Evolutionary conservation across 345 rosid genomes (phyloP).

Genomic region (Erysimum cheiranthoides): DNA sequence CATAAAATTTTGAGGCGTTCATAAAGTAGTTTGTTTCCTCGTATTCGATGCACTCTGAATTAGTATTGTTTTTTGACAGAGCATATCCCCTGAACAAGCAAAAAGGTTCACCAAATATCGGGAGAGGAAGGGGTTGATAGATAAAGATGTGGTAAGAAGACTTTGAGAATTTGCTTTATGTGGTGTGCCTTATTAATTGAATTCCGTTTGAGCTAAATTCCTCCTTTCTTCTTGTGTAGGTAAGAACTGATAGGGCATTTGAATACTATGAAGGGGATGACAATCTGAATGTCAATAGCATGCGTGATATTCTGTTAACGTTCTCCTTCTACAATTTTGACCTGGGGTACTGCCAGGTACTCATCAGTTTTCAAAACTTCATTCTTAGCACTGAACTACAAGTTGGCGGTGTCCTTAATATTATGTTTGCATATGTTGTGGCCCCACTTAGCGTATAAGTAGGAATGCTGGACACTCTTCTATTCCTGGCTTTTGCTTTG

Average conservation of each 20-base stretch:
- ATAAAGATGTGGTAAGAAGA: slow-evolving; percentile 91
- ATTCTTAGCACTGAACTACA: slow-evolving; percentile 9
- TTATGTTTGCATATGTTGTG: slow-evolving; percentile 11
- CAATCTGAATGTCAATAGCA: slow-evolving; percentile 76
- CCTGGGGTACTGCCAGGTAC: slow-evolving; percentile 99
- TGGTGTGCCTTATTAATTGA: not conserved
- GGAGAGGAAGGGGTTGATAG: slow-evolving; percentile 90
- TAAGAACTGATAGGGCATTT: slow-evolving; percentile 89
- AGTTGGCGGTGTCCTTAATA: slow-evolving; percentile 23
- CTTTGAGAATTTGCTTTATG: slow-evolving; percentile 6
- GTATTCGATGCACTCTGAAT: slow-evolving; percentile 27
- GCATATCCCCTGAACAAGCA: slow-evolving; percentile 91
- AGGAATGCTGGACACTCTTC: slow-evolving; percentile 9
- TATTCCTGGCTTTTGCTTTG: slow-evolving; percentile 10
- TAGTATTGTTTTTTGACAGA: slow-evolving; percentile 55
- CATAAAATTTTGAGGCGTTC: slow-evolving; percentile 10
- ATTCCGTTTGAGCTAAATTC: slow-evolving; percentile 2
- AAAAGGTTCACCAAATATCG: slow-evolving; percentile 92
- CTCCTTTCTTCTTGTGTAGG: slow-evolving; percentile 55
- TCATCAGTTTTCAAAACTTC: slow-evolving; percentile 24
- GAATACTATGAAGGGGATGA: slow-evolving; percentile 89
- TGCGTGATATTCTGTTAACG: slow-evolving; percentile 86
- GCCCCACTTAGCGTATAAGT: not conserved
- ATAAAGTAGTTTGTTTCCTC: slow-evolving; percentile 9
- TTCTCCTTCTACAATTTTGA: slow-evolving; percentile 97